phyloP scores from a whole-genome alignment of 768 basidiomycete species.

The Flagelloscypha sp. region DNA sequence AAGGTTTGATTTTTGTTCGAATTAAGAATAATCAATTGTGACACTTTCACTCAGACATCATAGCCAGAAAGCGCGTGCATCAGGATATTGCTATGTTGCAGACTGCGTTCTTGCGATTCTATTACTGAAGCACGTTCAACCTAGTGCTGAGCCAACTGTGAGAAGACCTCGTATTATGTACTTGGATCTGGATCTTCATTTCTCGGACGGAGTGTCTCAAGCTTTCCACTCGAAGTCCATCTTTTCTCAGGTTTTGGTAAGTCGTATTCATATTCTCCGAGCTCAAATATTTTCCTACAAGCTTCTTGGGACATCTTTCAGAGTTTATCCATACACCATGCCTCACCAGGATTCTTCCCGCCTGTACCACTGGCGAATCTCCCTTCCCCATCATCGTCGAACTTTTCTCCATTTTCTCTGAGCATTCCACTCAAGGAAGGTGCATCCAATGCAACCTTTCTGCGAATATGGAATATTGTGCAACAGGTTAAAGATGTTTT shows the following conservation, averaged over 20 bases:
- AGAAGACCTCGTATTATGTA: conserved; percentile 63
- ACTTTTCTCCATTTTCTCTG: conserved; percentile 60
- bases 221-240: conserved; percentile 47
- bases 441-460: conserved; percentile 55
- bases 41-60: conserved; percentile 53
- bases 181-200: conserved; percentile 88
- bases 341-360: conserved; percentile 81
- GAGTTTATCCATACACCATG: conserved; percentile 83
- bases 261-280: conserved; percentile 2
- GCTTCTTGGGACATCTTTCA: conserved; percentile 22
- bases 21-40: neutral
- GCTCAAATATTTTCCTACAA: conserved; percentile 1
- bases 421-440: conserved; percentile 74
- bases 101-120: conserved; percentile 82
- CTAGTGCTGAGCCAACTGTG: conserved; percentile 7
- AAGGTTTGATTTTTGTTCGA: conserved; percentile 31
- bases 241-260: conserved; percentile 41
- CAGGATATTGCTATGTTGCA: conserved; percentile 92
- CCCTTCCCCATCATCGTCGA: conserved; percentile 23
- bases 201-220: conserved; percentile 79
- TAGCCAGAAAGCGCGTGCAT: conserved; percentile 65
- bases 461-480: conserved; percentile 54
- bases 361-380: conserved; percentile 42
- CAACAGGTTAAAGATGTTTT: conserved; percentile 54
- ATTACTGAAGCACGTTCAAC: conserved; percentile 40